Conservation (phyloP, 257 asterid species). For the Ligustrum vulgare region DNA sequence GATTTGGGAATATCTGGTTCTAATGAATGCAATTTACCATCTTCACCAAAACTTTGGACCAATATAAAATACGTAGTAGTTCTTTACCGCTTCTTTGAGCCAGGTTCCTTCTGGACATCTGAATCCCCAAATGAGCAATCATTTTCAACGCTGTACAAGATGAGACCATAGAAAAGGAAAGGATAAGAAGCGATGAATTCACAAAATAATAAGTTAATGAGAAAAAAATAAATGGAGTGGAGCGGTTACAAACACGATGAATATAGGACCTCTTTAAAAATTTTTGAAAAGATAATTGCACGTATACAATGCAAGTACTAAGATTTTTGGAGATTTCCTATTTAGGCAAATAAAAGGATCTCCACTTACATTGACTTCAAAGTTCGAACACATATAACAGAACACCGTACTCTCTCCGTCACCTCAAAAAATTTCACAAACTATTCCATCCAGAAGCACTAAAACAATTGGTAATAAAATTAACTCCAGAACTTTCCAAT, state of each 20-base stretch:
- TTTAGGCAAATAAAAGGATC: not conserved
- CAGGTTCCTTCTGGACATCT: slow-evolving; percentile 47
- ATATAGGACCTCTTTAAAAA: not conserved
- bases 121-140: slow-evolving; percentile 66
- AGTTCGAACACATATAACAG: not conserved
- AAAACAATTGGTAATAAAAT: not conserved
- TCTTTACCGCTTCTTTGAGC: slow-evolving; percentile 66
- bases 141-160: slow-evolving; percentile 39
- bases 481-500: not conserved
- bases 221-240: slow-evolving; percentile 14
- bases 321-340: not conserved
- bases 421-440: not conserved
- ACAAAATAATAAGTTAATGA: not conserved
- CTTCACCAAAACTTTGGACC: not conserved
- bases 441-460: not conserved
- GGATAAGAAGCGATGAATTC: not conserved
- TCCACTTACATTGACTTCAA: not conserved
- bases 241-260: not conserved
- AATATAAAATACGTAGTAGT: not conserved
- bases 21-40: not conserved
- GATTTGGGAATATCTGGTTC: not conserved
- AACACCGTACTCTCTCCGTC: not conserved
- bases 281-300: not conserved
- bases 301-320: slow-evolving; percentile 1
- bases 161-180: not conserved